Base-by-base conservation (phyloP, 192 early-diverging fungal genomes). In the Coemansia sp. region DNA sequence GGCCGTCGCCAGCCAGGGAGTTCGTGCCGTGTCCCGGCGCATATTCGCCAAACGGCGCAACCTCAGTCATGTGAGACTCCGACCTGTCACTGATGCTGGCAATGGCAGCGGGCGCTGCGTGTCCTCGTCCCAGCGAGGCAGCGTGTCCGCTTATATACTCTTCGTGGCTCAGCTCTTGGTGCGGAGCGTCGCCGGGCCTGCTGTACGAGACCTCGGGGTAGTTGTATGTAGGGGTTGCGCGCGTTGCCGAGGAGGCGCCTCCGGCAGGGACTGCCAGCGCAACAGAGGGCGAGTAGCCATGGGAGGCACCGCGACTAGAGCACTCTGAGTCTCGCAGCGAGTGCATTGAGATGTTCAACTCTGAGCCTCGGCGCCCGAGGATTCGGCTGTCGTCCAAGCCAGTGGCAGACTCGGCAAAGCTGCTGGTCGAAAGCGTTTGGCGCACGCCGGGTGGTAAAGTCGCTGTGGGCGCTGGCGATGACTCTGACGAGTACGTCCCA, bases 151-250 rank as follows among this genome's bases (percentile, higher is more conserved):
- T 32, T 17, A 22, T n/a, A 14, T 58, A 58, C 19, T 10, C 56
- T 7, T n/a, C 17, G 27, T 32, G 51, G 29, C 12, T 54, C 51
- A 17, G 51, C 1, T 7, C 27, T 17, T 31, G 27, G 15, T 54
- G 51, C 15, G 51, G 51, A 54, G 51, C 51, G 27, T 54, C 51
- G 8, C 51, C 27, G 4, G 51, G 51, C 29, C 51, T 54, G 51
- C 43, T 67, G 51, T 75, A 67, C 15, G 61, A 38, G 27, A 81
- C 31, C 57, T 81, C 78, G 0, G 78, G 78, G 46, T 81, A 81
- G 65, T 62, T 74, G 69, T 81, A 81, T 1, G 58, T 58, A 11
- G 56, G 35, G 27, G 53, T 39, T 19, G 60, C 22, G 27, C 49
- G 51, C 2, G 60, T 25, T n/a, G 42, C 46, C 12, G 40, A 36